phyloP scores from a whole-genome alignment of 2,329 filamentous ascomycete species.

The Phialophora chinensis region DNA sequence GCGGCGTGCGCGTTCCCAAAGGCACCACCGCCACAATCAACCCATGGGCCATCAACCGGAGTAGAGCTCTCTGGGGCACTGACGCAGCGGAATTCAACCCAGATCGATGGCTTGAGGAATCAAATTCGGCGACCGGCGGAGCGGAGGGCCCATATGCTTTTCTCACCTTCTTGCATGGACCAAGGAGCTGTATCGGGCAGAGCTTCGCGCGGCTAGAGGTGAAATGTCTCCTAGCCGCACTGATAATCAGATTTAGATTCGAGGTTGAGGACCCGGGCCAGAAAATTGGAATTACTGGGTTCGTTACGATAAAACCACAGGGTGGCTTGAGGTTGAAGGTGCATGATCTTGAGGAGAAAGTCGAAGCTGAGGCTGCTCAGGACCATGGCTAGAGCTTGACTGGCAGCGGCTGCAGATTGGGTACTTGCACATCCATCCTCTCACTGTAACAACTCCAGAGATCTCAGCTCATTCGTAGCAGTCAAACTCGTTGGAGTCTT shows the following conservation, averaged over 20 bases:
- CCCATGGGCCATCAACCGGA: constrained; percentile 48
- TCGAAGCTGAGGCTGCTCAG: not conserved
- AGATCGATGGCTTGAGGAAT: constrained; percentile 49
- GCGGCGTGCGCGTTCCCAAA: constrained; percentile 69
- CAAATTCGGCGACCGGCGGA: constrained; percentile 60
- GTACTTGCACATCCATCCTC: not conserved
- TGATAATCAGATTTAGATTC: constrained; percentile 61
- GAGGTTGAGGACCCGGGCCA: constrained; percentile 66
- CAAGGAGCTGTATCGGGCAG: constrained; percentile 39
- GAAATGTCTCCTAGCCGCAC: constrained; percentile 78
- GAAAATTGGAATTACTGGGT: constrained; percentile 56
- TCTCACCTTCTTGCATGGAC: constrained; percentile 76
- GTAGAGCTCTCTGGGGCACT: constrained; percentile 42
- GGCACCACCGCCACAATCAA: constrained; percentile 71
- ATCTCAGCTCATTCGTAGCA: constrained; percentile 1
- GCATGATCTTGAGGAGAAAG: constrained; percentile 1
- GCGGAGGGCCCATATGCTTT: constrained; percentile 73
- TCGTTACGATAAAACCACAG: constrained; percentile 60
- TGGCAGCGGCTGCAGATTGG: not conserved
- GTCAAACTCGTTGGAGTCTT: not conserved
- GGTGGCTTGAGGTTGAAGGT: constrained; percentile 73
- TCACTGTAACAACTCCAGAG: not conserved
- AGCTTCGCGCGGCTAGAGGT: constrained; percentile 76
- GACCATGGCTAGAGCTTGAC: not conserved
- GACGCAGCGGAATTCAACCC: constrained; percentile 46